These are phyloP conservation scores for Mucor saturninus DNA, from an alignment of 371 early-diverging fungal species.

Conservation along the genomic window DNA sequence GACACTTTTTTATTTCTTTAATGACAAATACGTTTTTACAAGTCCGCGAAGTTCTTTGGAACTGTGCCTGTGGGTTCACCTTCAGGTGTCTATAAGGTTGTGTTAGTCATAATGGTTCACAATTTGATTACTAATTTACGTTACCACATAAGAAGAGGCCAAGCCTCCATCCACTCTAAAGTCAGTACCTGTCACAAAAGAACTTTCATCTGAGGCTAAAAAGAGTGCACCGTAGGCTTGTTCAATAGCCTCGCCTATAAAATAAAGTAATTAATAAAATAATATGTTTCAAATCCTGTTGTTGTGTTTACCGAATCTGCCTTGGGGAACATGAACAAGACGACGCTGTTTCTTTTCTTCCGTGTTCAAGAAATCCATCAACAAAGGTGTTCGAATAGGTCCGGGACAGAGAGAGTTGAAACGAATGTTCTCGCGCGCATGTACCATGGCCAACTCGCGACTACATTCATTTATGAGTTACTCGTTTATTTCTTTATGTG, in stretches of 20 bases:
- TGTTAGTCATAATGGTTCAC: slow-evolving; percentile 11
- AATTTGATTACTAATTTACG: slow-evolving; percentile 1
- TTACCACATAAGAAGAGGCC: slow-evolving; percentile 75
- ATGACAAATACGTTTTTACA: slow-evolving; percentile 10
- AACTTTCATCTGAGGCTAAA: slow-evolving; percentile 83
- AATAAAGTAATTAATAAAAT: not conserved
- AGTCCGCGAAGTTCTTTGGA: slow-evolving; percentile 52
- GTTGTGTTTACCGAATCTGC: slow-evolving; percentile 72
- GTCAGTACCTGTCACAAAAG: slow-evolving; percentile 86
- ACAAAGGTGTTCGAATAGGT: slow-evolving; percentile 79
- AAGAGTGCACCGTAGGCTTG: slow-evolving; percentile 86
- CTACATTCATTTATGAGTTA: slow-evolving; percentile 25
- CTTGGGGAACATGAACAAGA: slow-evolving; percentile 85
- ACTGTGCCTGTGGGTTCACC: slow-evolving; percentile 50
- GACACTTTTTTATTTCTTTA: not conserved
- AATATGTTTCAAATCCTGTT: not conserved
- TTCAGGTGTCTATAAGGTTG: slow-evolving; percentile 51
- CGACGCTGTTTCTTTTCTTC: slow-evolving; percentile 86
- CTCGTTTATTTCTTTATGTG: too few species aligned
- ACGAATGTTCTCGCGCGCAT: slow-evolving; percentile 90
- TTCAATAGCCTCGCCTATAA: slow-evolving; percentile 83
- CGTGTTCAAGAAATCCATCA: slow-evolving; percentile 88
- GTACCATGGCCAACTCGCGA: slow-evolving; percentile 85
- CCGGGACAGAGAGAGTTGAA: slow-evolving; percentile 91
- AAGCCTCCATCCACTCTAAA: slow-evolving; percentile 89